A percentile compares a stretch with the other conserved stretches of the same genome.
These are phyloP conservation scores for Pleurotus sapidus DNA, from an alignment of 768 basidiomycete species.

Conservation along the genomic window DNA sequence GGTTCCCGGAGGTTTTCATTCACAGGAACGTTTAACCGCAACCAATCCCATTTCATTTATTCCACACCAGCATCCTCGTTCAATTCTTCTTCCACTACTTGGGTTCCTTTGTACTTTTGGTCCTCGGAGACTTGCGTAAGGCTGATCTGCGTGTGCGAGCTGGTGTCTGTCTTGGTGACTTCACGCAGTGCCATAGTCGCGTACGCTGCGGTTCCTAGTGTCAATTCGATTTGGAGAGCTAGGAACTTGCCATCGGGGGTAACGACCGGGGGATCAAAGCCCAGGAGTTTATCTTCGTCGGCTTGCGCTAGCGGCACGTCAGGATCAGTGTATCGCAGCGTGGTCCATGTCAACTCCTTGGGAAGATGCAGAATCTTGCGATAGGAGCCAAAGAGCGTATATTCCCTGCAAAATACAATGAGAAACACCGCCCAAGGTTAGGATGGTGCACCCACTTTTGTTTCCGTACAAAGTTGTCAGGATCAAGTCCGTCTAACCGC, in stretches of 20 bases:
- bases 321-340: slow-evolving; percentile 89
- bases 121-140: slow-evolving; percentile 79
- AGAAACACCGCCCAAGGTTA: slow-evolving; percentile 2
- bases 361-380: slow-evolving; percentile 89
- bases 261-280: slow-evolving; percentile 67
- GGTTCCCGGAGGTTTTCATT: neutral
- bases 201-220: slow-evolving; percentile 90
- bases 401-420: slow-evolving; percentile 57
- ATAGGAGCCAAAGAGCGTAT: slow-evolving; percentile 90
- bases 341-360: slow-evolving; percentile 75
- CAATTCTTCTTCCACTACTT: slow-evolving; percentile 26
- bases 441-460: slow-evolving; percentile 62
- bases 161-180: slow-evolving; percentile 94
- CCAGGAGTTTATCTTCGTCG: slow-evolving; percentile 90
- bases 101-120: slow-evolving; percentile 71
- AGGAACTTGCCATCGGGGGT: slow-evolving; percentile 77
- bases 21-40: neutral
- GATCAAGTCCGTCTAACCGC: slow-evolving; percentile 83
- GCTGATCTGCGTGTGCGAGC: slow-evolving; percentile 83
- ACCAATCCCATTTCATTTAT: slow-evolving; percentile 3
- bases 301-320: slow-evolving; percentile 90
- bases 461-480: slow-evolving; percentile 83
- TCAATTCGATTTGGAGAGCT: slow-evolving; percentile 82
- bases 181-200: slow-evolving; percentile 98
- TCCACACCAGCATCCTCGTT: slow-evolving; percentile 15